Evolutionary conservation across 805 yeast species (phyloP), one percentile per base, ranked within the genome.

Genomic region (Komagataella mondaviorum): DNA sequence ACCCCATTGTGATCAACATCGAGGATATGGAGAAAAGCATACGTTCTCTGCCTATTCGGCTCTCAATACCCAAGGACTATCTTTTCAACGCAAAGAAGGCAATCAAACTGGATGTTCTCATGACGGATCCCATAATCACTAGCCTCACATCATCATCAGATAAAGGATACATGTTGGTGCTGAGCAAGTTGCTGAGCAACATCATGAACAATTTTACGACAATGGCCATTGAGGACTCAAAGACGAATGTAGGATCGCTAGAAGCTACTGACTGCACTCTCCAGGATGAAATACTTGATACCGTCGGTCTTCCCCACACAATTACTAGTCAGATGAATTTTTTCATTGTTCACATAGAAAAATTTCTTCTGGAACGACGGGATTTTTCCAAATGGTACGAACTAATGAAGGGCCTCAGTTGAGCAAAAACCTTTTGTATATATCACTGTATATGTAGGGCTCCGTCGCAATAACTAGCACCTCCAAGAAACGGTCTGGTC

Each of bases 11-110:
- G 6, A 59, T 66, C 17, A 64, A 63, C 20, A 58, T 64, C n/a
- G 69, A 64, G 39, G 57, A 60, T 23, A 52, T 56, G 23, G 58
- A 57, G 6, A 63, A 62, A 44, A 53, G 51, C 3, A 59, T 67
- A 30, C 53, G 55, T 4, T 55, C 53, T 6, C 50, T 68, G 14
- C 63, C 64, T 14, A 58, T 66, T 16, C 62, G 60, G 45, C 45
- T 68, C 6, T 54, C 60, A 2, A 54, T 68, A 12, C 71, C 71
- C 1, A 59, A 57, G 49, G 70, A 66, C 6, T 66, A 67, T 46
- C 53, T 65, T 16, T 55, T 50, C 48, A 61, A 58, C 46, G 50
- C 56, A 18, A 60, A 60, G 30, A 65, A 61, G 49, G 53, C 57
- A 0, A 46, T 65, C 24, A 62, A 56, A 23, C 49, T 68, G 30